Evolutionary conservation across 495 filamentous ascomycete species (phyloP).

Genomic region (Penicillium crystallinum): DNA sequence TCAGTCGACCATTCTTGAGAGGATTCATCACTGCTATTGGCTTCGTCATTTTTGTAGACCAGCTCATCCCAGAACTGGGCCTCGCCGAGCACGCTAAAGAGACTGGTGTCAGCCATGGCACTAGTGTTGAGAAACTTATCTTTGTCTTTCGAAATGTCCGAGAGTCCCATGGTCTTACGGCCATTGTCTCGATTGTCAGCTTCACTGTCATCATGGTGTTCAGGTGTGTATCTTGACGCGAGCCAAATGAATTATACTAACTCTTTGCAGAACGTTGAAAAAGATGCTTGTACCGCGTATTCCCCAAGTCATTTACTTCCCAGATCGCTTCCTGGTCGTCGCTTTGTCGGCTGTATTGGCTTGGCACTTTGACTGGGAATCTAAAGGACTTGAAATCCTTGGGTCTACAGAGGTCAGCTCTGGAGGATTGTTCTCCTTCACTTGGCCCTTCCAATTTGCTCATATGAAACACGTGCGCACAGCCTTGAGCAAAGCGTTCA

Average conservation of each 20-base stretch:
- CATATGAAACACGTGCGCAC: conserved; percentile 80
- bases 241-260: conserved; percentile 1
- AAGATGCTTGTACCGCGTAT: conserved; percentile 73
- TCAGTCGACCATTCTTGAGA: conserved; percentile 85
- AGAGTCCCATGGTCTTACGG: conserved; percentile 67
- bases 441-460: conserved; percentile 73
- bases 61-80: conserved; percentile 86
- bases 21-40: conserved; percentile 97
- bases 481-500: conserved; percentile 83
- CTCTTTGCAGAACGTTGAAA: conserved; percentile 62
- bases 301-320: conserved; percentile 79
- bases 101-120: conserved; percentile 65
- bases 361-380: conserved; percentile 75
- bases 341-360: conserved; percentile 78
- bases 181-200: conserved; percentile 66
- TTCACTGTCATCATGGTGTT: conserved; percentile 87
- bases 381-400: conserved; percentile 73
- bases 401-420: conserved; percentile 67
- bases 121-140: conserved; percentile 73
- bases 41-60: conserved; percentile 91
- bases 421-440: conserved; percentile 63
- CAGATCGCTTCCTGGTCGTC: conserved; percentile 89
- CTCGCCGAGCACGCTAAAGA: conserved; percentile 57
- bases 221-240: conserved; percentile 43
- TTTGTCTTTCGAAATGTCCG: conserved; percentile 67